These are phyloP conservation scores for Leccinum fibrillosum DNA, from an alignment of 768 basidiomycete genomes.

Conservation along the genomic window DNA sequence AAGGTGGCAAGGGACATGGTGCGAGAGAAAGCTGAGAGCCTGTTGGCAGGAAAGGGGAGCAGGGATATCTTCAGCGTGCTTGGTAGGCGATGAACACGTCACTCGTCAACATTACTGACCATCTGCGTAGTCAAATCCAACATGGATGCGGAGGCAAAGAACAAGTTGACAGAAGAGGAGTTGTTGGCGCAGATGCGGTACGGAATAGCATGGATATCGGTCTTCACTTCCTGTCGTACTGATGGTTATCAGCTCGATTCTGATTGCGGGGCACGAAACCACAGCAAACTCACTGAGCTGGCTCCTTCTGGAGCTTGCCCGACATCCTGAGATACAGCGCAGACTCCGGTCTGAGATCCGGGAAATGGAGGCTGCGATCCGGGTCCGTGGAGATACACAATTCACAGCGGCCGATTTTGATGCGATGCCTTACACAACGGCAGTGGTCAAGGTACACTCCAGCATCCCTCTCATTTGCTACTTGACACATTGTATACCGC, in stretches of 20 bases:
- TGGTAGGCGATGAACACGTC: constrained; percentile 25
- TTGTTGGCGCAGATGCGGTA: constrained; percentile 21
- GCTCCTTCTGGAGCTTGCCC: constrained; percentile 61
- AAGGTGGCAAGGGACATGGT: constrained; percentile 15
- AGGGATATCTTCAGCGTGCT: constrained; percentile 33
- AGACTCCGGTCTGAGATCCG: constrained; percentile 45
- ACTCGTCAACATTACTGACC: not conserved
- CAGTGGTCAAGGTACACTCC: constrained; percentile 32
- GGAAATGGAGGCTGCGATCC: constrained; percentile 2
- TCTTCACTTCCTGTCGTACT: not conserved
- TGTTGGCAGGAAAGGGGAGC: constrained; percentile 14
- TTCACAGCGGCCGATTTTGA: constrained; percentile 43
- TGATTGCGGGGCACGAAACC: constrained; percentile 58
- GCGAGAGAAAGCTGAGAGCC: constrained; percentile 9
- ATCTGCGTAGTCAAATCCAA: constrained; percentile 24
- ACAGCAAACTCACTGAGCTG: constrained; percentile 57
- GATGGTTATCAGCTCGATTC: constrained; percentile 35
- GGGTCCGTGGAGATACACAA: constrained; percentile 10
- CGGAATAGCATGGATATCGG: not conserved
- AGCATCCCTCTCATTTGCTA: constrained; percentile 5
- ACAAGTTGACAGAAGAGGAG: constrained; percentile 21
- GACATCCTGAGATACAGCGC: constrained; percentile 53
- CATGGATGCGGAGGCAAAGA: constrained; percentile 24
- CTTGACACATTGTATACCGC: not conserved
- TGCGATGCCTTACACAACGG: constrained; percentile 45